Percentiles rank a stretch among this genome's conserved stretches.
Conservation (phyloP, 768 basidiomycete species). For the Austroboletus eburneus region DNA sequence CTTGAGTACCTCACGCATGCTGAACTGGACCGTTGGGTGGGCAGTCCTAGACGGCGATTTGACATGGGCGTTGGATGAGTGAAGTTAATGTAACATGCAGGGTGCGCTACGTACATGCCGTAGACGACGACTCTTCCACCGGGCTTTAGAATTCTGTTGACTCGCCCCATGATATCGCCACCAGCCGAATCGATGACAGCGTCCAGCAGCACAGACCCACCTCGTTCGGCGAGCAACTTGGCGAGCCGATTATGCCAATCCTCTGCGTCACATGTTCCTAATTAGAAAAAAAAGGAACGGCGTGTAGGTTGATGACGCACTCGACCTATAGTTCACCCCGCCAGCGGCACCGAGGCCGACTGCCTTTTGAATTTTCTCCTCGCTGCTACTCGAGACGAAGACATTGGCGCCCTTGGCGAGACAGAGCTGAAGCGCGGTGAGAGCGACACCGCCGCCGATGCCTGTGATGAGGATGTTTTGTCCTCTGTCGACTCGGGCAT, state of each 20-base stretch:
- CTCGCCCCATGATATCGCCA: constrained; percentile 54
- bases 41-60: constrained; percentile 50
- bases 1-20: constrained; percentile 75
- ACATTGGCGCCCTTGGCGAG: constrained; percentile 72
- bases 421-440: constrained; percentile 70
- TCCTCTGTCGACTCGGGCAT: constrained; percentile 57
- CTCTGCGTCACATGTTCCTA: constrained; percentile 27
- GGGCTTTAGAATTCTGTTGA: constrained; percentile 46
- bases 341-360: constrained; percentile 66
- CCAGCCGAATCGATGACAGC: constrained; percentile 69
- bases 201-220: constrained; percentile 38
- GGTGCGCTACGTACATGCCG: constrained; percentile 47
- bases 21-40: constrained; percentile 53
- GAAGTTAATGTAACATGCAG: not conserved
- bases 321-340: constrained; percentile 69
- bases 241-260: constrained; percentile 51
- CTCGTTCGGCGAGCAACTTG: constrained; percentile 35
- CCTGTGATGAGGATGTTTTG: constrained; percentile 80
- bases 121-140: constrained; percentile 62
- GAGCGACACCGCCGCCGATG: constrained; percentile 81
- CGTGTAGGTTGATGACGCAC: constrained; percentile 34
- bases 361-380: constrained; percentile 67
- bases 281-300: not conserved
- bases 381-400: constrained; percentile 74
- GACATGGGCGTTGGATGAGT: constrained; percentile 3